Percentiles rank a stretch among this genome's conserved stretches.
Conservation (phyloP, 768 basidiomycete species). For the Collybiopsis luxurians region DNA sequence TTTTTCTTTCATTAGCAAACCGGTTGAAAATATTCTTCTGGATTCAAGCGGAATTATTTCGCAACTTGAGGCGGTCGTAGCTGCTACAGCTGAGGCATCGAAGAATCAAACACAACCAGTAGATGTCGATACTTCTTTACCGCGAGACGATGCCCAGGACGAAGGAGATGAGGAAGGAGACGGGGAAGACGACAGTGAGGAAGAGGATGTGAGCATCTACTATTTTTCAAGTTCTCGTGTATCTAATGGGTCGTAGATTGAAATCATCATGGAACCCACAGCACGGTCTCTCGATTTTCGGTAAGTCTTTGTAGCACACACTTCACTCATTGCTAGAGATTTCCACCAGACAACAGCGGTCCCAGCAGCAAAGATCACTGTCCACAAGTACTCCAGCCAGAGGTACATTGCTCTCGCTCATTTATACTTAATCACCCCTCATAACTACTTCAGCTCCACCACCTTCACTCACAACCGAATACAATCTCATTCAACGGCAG, state of each 20-base stretch:
- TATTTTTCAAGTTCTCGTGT: neutral
- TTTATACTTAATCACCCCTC: neutral
- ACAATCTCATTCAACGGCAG: conserved; percentile 69
- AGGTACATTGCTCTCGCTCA: conserved; percentile 18
- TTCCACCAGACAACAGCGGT: conserved; percentile 17
- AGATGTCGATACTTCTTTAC: conserved; percentile 48
- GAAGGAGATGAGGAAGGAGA: conserved; percentile 29
- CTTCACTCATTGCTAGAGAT: conserved; percentile 26
- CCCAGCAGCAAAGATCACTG: conserved; percentile 5
- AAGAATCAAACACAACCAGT: conserved; percentile 42
- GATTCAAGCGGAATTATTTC: conserved; percentile 14
- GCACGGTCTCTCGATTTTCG: conserved; percentile 74
- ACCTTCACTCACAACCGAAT: conserved; percentile 76
- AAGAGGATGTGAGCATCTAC: conserved; percentile 34
- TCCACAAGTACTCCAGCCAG: conserved; percentile 29
- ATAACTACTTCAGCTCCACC: conserved; percentile 34
- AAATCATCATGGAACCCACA: conserved; percentile 86
- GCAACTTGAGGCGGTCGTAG: conserved; percentile 21
- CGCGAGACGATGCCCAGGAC: conserved; percentile 38
- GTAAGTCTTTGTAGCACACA: conserved; percentile 30
- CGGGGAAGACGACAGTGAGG: conserved; percentile 40
- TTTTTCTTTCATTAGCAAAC: conserved; percentile 11
- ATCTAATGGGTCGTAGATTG: conserved; percentile 54
- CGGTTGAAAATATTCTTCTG: conserved; percentile 9
- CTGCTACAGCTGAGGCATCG: conserved; percentile 20